phyloP scores from a whole-genome alignment of 2,329 filamentous ascomycete genomes.

The Penicillium freii region DNA sequence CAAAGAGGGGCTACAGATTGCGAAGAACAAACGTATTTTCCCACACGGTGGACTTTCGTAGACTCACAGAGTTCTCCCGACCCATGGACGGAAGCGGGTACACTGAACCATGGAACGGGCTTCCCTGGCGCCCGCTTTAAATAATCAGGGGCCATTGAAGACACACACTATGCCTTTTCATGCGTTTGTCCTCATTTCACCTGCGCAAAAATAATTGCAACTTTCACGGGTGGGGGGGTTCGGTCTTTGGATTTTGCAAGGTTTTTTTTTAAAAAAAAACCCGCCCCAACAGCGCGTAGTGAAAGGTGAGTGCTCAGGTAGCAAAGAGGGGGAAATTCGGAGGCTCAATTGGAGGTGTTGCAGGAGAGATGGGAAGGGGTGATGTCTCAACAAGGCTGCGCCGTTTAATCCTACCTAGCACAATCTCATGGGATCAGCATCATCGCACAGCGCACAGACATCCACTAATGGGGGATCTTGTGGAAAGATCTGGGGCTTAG shows the following conservation, averaged over 20 bases:
- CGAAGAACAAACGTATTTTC: slow-evolving; percentile 17
- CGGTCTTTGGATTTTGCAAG: background rate
- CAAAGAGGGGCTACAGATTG: slow-evolving; percentile 7
- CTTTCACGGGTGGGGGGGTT: background rate
- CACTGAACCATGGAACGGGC: slow-evolving; percentile 28
- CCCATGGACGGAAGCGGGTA: slow-evolving; percentile 39
- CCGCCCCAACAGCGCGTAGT: slow-evolving; percentile 24
- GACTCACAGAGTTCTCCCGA: slow-evolving; percentile 36
- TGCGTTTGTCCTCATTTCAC: background rate
- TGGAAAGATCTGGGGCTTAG: slow-evolving; percentile 21
- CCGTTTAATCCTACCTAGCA: slow-evolving; percentile 17
- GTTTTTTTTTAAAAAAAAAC: background rate
- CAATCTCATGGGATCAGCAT: slow-evolving; percentile 20
- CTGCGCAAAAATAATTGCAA: slow-evolving; percentile 1
- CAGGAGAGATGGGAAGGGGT: slow-evolving; percentile 20
- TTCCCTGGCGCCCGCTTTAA: slow-evolving; percentile 28
- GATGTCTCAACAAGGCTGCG: slow-evolving; percentile 22
- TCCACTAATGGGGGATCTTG: slow-evolving; percentile 14
- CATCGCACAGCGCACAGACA: slow-evolving; percentile 24
- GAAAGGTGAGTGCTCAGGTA: slow-evolving; percentile 4
- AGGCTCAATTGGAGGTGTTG: slow-evolving; percentile 8
- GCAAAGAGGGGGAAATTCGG: slow-evolving; percentile 4
- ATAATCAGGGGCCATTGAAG: slow-evolving; percentile 18
- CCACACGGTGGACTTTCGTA: slow-evolving; percentile 7
- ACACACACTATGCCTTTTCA: background rate